These are phyloP conservation scores for Torulaspora delbrueckii DNA, from an alignment of 805 yeast genomes.

Conservation along the genomic window DNA sequence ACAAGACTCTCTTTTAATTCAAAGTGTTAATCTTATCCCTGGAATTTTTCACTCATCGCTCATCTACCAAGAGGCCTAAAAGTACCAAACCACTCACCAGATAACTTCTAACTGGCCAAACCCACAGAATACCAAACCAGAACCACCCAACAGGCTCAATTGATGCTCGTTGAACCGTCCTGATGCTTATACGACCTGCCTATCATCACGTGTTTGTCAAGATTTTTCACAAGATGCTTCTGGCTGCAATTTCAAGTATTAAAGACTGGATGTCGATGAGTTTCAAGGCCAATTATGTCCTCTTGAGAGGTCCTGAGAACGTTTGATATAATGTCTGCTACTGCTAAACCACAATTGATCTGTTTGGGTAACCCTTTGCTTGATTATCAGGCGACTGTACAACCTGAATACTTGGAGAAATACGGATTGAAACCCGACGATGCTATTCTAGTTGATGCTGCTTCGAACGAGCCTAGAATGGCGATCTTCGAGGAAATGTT, in stretches of 20 bases:
- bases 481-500: conserved; percentile 81
- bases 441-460: conserved; percentile 64
- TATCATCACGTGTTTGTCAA: neutral
- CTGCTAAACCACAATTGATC: conserved; percentile 42
- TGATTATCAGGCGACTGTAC: conserved; percentile 78
- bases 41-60: conserved; percentile 1
- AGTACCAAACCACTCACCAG: neutral
- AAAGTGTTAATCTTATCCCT: neutral
- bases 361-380: conserved; percentile 91
- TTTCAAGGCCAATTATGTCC: neutral
- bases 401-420: conserved; percentile 62
- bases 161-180: neutral
- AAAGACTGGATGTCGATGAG: neutral
- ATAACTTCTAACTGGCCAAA: too few relatives aligned
- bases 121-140: neutral
- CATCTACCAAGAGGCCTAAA: neutral
- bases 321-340: conserved; percentile 5
- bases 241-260: neutral
- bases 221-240: conserved; percentile 1
- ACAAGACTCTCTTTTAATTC: neutral
- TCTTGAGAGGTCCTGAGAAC: neutral
- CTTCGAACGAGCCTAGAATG: conserved; percentile 71
- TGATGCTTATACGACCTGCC: neutral
- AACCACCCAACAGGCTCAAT: neutral
- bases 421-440: conserved; percentile 86